Evolutionary conservation across 805 yeast species (phyloP), one percentile per base, ranked within the genome.

Genomic region (Wickerhamomyces sydowiorum): DNA sequence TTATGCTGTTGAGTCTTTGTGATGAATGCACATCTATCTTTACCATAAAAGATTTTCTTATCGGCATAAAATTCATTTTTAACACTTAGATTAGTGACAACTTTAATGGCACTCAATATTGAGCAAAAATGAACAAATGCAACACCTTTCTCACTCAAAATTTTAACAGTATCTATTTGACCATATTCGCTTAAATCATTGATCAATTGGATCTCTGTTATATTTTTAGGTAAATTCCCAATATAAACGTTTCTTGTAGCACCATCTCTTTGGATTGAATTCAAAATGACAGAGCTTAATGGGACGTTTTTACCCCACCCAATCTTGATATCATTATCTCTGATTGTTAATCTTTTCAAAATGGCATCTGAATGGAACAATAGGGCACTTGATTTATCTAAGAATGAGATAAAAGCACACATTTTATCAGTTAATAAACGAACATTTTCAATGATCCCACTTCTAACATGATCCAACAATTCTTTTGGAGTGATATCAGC

Each of bases 1-100:
- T 91, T 89, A 59, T 90, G 96, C 65, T 89, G 96, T 64, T 93
- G 97, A 15, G 96, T 86, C 61, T 87, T 88, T 21, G 96, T 88
- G 36, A 91, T 86, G 56, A 88, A 88, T 2, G 96, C 96, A 68
- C 93, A 86, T 64, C 98, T 74, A 64, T 91, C 98, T 61, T 89
- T 90, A 46, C 97, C 98, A 57, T 87, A 90, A 54, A 78, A 86
- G 33, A 95, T 84, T 61, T 86, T 87, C 44, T 84, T 79, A 49
- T 80, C 83, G 43, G 74, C 69, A 69, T 89, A 91, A 54, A 80
- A 80, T 30, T 80, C 80, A 38, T 73, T 72, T 37, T 70, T 64
- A 25, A 76, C 66, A 1, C 91, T 86, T 42, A 93, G 69, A 44
- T 78, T 77, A 38, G 85, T 78, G 36, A 89, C 96, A 45, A 86